Evolutionary conservation across 805 yeast species (phyloP), one percentile per base, ranked within the genome.

Genomic region (Saturnispora galanensis): DNA sequence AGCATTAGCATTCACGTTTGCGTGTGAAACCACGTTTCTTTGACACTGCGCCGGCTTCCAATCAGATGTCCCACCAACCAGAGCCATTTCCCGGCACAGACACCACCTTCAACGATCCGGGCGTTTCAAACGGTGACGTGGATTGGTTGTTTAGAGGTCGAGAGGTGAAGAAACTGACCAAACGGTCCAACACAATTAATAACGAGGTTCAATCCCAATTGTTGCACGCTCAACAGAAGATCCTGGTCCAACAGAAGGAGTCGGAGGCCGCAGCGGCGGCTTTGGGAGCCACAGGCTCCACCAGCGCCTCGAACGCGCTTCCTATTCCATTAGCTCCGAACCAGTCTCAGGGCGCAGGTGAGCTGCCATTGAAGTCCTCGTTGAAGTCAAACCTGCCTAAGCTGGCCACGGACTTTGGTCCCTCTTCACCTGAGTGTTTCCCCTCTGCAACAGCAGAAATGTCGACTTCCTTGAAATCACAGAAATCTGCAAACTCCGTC

Each of bases 101-200:
- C 18, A 11, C 41, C 39, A 50, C 32, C 13, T 56, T 58, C 29
- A 56, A 56, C 30, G 63, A 58, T 32, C 61, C 65, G 2, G 84
- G 84, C 4, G 84, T 79, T 2, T 66, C 81, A 42, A 79, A 81
- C 54, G 81, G 84, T 37, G 90, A 84, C 52, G 88, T 84, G 10
- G 94, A 84, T 56, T 84, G 95, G 95, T 66, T 84, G 26, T 84
- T 84, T 57, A 69, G 87, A 54, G 89, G 89, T n/a, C 80, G 80
- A 57, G 78, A 80, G 35, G 69, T 61, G 31, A 77, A 74, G 63
- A 77, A 74, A 50, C 56, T 72, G 40, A 64, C 73, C 35, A 73
- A 72, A 51, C 71, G 68, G 51, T 56, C 60, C 26, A 56, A 55
- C 38, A 53, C 56, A 11, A 51, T 61, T 10, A 57, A 56, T 39